A percentile compares a stretch with the other conserved stretches of the same genome.
Conservation (phyloP, 306 rosid species). For the Pueraria montana region DNA sequence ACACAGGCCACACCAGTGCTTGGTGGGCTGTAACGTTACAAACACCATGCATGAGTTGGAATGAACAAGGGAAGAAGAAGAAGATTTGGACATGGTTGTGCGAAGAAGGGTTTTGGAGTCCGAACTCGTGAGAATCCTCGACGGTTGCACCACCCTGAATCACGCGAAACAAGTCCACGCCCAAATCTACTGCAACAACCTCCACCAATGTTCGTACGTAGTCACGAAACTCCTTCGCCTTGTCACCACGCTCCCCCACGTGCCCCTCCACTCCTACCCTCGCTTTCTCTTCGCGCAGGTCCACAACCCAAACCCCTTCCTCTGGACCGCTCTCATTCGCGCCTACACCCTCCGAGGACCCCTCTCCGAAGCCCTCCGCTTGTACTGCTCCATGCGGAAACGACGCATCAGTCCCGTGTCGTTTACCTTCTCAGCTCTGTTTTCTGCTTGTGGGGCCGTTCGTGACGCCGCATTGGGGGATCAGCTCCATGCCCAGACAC, state of each 20-base stretch:
- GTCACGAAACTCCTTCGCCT: constrained; percentile 76
- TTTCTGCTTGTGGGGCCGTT: constrained; percentile 61
- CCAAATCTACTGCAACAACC: constrained; percentile 58
- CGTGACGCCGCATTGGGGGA: constrained; percentile 57
- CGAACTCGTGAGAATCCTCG: constrained; percentile 52
- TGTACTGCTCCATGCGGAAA: constrained; percentile 66
- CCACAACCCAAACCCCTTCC: constrained; percentile 74
- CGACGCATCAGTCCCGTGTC: constrained; percentile 62
- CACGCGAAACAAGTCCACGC: constrained; percentile 75
- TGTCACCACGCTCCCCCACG: constrained; percentile 53
- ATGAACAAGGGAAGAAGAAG: not conserved
- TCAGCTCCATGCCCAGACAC: constrained; percentile 78
- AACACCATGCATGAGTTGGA: no score
- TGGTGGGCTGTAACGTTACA: no score
- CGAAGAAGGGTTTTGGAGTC: constrained; percentile 60
- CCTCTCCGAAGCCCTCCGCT: constrained; percentile 52
- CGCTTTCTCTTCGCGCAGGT: constrained; percentile 69
- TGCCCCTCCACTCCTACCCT: constrained; percentile 68
- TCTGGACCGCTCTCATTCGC: constrained; percentile 85
- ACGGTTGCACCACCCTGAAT: constrained; percentile 52
- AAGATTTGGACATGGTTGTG: constrained; percentile 11
- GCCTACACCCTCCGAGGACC: constrained; percentile 68
- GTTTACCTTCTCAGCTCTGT: constrained; percentile 81
- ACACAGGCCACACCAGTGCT: no score
- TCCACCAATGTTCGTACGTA: constrained; percentile 70